Evolutionary conservation across 495 filamentous ascomycete species (phyloP).

Genomic region (Xeromyces bisporus): DNA sequence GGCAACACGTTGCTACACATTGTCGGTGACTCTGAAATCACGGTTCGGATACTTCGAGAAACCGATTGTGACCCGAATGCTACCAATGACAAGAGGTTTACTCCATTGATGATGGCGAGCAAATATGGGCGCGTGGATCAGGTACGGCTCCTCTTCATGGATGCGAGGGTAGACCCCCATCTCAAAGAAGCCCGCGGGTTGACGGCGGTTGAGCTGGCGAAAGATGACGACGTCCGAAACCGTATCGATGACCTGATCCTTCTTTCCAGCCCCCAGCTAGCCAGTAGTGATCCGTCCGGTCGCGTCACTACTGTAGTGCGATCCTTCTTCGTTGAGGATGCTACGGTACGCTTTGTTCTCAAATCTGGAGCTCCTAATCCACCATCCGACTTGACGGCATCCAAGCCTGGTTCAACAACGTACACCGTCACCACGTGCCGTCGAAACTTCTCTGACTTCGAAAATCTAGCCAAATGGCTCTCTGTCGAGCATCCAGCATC

Average conservation of each 20-base stretch:
- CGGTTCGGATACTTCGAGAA: slow-evolving; percentile 51
- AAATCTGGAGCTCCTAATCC: slow-evolving; percentile 61
- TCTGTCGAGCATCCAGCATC: slow-evolving; percentile 85
- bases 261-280: slow-evolving; percentile 45
- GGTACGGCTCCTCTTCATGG: slow-evolving; percentile 73
- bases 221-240: slow-evolving; percentile 95
- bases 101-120: slow-evolving; percentile 94
- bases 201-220: slow-evolving; percentile 91
- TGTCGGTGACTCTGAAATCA: slow-evolving; percentile 68
- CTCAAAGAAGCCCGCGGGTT: slow-evolving; percentile 77
- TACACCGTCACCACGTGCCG: slow-evolving; percentile 90
- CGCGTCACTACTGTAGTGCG: slow-evolving; percentile 85
- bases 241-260: slow-evolving; percentile 86
- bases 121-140: slow-evolving; percentile 93
- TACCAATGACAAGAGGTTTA: slow-evolving; percentile 89
- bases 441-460: slow-evolving; percentile 79
- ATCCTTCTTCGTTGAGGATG: slow-evolving; percentile 97
- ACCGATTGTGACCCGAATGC: slow-evolving; percentile 94
- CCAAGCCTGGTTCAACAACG: slow-evolving; percentile 32
- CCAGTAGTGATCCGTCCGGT: slow-evolving; percentile 41
- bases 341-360: slow-evolving; percentile 76
- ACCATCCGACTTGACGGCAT: slow-evolving; percentile 16
- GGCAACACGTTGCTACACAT: slow-evolving; percentile 92
- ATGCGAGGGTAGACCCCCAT: slow-evolving; percentile 69
- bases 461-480: slow-evolving; percentile 76